Evolutionary conservation across 352 stramenopile species (phyloP).

Genomic region (Phytophthora nicotianae): DNA sequence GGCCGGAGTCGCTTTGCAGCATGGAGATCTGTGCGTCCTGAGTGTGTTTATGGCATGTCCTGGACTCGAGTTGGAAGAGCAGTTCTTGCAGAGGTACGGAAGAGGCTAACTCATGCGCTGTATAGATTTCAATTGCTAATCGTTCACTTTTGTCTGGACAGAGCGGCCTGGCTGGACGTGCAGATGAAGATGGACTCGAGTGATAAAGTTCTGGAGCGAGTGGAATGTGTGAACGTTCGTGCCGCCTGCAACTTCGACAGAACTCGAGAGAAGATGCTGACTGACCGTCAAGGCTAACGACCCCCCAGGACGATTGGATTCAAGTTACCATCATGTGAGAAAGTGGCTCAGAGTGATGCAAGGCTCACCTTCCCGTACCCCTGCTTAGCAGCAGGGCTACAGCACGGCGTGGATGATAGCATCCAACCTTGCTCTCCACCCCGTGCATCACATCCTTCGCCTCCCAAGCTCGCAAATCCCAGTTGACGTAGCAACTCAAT

Average conservation of each 20-base stretch:
- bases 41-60: conserved; percentile 57
- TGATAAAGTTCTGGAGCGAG: not conserved
- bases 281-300: not conserved
- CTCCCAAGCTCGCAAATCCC: conserved; percentile 1
- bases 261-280: conserved; percentile 14
- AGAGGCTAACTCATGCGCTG: not conserved
- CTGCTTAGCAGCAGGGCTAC: conserved; percentile 19
- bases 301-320: not conserved
- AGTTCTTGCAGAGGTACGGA: conserved; percentile 58
- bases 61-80: conserved; percentile 54
- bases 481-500: not conserved
- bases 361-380: conserved; percentile 27
- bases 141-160: conserved; percentile 2
- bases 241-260: conserved; percentile 18
- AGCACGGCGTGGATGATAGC: conserved; percentile 13
- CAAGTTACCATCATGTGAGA: conserved; percentile 4
- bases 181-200: conserved; percentile 9
- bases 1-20: conserved; percentile 34
- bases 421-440: conserved; percentile 4
- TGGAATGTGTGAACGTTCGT: conserved; percentile 20
- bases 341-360: conserved; percentile 8
- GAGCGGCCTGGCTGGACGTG: conserved; percentile 17
- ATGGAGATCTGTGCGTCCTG: conserved; percentile 56
- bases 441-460: conserved; percentile 13
- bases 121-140: not conserved